phyloP scores from a whole-genome alignment of 2,329 filamentous ascomycete genomes.

The Capronia coronata region DNA sequence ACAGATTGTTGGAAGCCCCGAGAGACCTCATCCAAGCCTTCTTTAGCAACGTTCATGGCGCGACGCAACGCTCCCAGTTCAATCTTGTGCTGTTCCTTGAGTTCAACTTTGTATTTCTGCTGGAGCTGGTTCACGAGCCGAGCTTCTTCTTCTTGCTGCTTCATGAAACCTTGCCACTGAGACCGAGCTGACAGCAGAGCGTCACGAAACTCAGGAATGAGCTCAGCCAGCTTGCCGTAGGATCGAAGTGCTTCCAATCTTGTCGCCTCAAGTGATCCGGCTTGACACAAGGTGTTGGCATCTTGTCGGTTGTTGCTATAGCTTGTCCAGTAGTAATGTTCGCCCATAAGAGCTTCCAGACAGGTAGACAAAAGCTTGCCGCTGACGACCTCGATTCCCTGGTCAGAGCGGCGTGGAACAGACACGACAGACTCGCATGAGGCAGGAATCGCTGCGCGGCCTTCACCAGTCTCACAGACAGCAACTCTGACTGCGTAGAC shows the following conservation, averaged over 20 bases:
- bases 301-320: constrained; percentile 59
- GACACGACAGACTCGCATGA: constrained; percentile 46
- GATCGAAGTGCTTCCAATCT: constrained; percentile 21
- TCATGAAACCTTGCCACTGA: constrained; percentile 18
- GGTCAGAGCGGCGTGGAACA: constrained; percentile 20
- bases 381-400: constrained; percentile 26
- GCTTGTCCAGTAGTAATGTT: constrained; percentile 57
- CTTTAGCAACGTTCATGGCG: constrained; percentile 14
- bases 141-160: constrained; percentile 15
- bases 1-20: constrained; percentile 9
- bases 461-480: constrained; percentile 55
- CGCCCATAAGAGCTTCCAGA: constrained; percentile 47
- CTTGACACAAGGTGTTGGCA: constrained; percentile 57
- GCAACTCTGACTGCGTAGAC: constrained; percentile 58
- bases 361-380: constrained; percentile 43
- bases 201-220: constrained; percentile 19
- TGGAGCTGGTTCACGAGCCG: constrained; percentile 10
- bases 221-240: constrained; percentile 20
- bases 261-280: constrained; percentile 36
- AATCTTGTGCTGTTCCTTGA: constrained; percentile 9
- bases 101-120: constrained; percentile 9
- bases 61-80: constrained; percentile 9
- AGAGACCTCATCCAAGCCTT: constrained; percentile 12
- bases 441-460: constrained; percentile 45
- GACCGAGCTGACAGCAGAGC: constrained; percentile 12